These are phyloP conservation scores for Mortierella alpina DNA, from an alignment of 192 early-diverging fungal species.

Conservation along the genomic window DNA sequence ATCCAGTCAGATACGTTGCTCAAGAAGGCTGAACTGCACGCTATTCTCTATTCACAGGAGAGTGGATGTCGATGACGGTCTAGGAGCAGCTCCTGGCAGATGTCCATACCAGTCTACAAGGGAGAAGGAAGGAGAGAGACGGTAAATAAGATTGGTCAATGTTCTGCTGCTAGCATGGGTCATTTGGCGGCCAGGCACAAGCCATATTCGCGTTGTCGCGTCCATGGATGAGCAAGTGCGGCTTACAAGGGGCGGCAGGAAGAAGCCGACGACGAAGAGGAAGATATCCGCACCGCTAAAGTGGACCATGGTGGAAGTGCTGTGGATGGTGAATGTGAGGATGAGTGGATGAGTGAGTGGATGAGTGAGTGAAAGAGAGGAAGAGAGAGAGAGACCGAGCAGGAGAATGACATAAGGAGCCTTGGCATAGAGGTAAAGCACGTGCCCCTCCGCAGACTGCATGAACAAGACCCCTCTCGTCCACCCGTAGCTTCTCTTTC, in stretches of 20 bases:
- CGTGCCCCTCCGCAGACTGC: not conserved
- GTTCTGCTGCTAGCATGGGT: not conserved
- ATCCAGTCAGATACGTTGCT: not conserved
- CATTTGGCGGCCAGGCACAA: too few species aligned
- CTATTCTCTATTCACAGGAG: not conserved
- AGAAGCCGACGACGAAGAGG: constrained; percentile 32
- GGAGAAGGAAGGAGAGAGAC: not conserved
- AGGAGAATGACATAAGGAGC: not conserved
- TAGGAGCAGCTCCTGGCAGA: not conserved
- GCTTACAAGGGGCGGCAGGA: constrained; percentile 33
- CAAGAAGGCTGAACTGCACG: not conserved
- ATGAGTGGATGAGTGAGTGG: not conserved
- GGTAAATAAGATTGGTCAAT: not conserved
- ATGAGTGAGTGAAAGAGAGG: not conserved
- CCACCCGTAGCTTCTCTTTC: not conserved
- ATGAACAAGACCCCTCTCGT: not conserved
- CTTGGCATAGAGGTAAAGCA: not conserved
- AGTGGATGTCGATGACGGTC: not conserved
- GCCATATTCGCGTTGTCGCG: too few species aligned
- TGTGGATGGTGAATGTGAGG: not conserved
- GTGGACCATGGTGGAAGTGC: constrained; percentile 11
- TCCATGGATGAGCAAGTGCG: not conserved
- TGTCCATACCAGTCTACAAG: not conserved
- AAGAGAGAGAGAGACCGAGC: too few species aligned
- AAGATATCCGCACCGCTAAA: constrained; percentile 36